Percentiles rank a stretch among this genome's conserved stretches.
Conservation (phyloP, 2,329 filamentous ascomycete species). For the Pleoardoris graminearum region DNA sequence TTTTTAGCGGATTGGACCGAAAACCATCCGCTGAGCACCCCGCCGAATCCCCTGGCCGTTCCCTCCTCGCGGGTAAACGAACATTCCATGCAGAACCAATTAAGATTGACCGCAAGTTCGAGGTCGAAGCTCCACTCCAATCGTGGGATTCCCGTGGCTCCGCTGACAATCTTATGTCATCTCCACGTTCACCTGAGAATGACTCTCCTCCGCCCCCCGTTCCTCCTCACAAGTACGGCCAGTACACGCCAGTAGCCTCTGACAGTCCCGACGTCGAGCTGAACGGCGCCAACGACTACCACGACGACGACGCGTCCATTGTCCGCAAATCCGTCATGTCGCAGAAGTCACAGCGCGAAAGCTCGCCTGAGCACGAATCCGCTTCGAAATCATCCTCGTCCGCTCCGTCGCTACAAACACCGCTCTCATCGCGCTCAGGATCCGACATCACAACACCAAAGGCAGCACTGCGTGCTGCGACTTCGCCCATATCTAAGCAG, state of each 20-base stretch:
- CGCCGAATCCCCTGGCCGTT: constrained; percentile 32
- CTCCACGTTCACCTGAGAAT: constrained; percentile 41
- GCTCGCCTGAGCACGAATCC: constrained; percentile 28
- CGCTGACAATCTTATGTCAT: constrained; percentile 54
- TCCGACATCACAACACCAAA: constrained; percentile 39
- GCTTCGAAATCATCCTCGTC: constrained; percentile 37
- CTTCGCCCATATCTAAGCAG: constrained; percentile 23
- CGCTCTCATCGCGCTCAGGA: constrained; percentile 36
- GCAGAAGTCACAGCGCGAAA: constrained; percentile 24
- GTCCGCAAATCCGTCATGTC: constrained; percentile 35
- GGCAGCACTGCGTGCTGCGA: constrained; percentile 25
- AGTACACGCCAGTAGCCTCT: constrained; percentile 39
- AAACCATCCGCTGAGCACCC: constrained; percentile 35
- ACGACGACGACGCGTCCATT: constrained; percentile 32
- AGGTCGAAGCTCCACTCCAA: constrained; percentile 54
- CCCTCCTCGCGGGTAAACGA: constrained; percentile 41
- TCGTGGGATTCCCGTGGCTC: constrained; percentile 59
- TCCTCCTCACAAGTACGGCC: constrained; percentile 37
- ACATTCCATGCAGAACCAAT: constrained; percentile 48
- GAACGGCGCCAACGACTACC: constrained; percentile 27
- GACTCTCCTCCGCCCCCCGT: constrained; percentile 39
- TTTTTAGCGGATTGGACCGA: constrained; percentile 50
- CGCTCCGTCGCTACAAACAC: constrained; percentile 37
- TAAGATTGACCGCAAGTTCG: constrained; percentile 48
- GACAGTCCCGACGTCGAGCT: constrained; percentile 33